Evolutionary conservation across 257 asterid genomes (phyloP), one percentile per base, ranked within the genome.

Genomic region (Coffea eugenioides): DNA sequence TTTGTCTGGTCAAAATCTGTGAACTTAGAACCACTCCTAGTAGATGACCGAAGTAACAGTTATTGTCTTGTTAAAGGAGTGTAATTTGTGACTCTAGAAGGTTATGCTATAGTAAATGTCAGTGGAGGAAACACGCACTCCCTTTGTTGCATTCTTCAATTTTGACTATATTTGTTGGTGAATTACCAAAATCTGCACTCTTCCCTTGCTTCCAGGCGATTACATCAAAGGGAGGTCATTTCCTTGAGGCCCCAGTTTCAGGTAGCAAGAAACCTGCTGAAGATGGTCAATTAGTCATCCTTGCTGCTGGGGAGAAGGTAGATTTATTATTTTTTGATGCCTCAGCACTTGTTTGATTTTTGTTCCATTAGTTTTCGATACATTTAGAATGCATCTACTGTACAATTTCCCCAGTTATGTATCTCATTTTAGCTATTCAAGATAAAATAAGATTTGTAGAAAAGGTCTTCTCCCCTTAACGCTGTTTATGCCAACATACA

Each of bases 191-290:
- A 46, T 69, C 61, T 27, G 68, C 70, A 34, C 6, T 62, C 51
- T 56, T 82, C 12, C 39, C n/a, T 27, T 81, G 82, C 78, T 82
- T 83, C 77, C 90, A 95, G 99, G 98, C 97, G 84, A 89, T 95
- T 78, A 85, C 88, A 3, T 84, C 93, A 61, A 93, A 92, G 85
- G 94, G 97, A 73, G 99, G 97, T 83, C 66, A 52, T 81, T 95
- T 92, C 87, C 89, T 95, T 54, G 98, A 95, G 89, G 98, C 92
- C 79, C 99, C 99, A 71, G 99, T 95, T 71, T 95, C 99, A 48
- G 99, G 99, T 76, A 95, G 99, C 91, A 95, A 95, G 87, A 95
- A 93, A 83, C 99, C 99, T 59, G 99, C 99, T 77, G 99, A 95
- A 89, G 99, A 95, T 87, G 99, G 99, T 83, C 99, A 95, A 72